Evolutionary conservation across 1,139 yeast genomes (phyloP).

Genomic region (Sugiyamaella paludigena): DNA sequence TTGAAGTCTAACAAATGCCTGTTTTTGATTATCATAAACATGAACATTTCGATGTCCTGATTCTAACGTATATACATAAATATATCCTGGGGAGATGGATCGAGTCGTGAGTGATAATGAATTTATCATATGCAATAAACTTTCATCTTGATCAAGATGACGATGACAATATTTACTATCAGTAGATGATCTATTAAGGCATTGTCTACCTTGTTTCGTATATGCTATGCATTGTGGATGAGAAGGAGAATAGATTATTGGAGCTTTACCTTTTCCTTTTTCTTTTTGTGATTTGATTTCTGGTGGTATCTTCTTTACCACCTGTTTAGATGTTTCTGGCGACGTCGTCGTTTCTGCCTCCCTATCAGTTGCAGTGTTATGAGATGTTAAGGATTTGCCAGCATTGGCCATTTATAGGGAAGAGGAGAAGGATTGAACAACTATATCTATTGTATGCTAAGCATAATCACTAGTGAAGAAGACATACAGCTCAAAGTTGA

Average conservation of each 20-base stretch:
- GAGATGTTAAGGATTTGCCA: no score
- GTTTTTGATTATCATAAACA: constrained; percentile 23
- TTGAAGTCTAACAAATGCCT: constrained; percentile 7
- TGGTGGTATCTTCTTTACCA: no score
- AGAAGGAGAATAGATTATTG: background rate
- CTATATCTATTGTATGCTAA: no score
- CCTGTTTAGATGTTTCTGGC: no score
- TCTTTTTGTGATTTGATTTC: background rate
- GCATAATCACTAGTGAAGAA: no score
- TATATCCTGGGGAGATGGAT: constrained; percentile 26
- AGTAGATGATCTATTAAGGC: constrained; percentile 14
- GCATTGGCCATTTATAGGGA: no score
- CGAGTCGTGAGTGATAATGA: constrained; percentile 16
- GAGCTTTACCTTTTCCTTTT: background rate
- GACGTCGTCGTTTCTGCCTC: background rate
- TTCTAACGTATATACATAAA: constrained; percentile 32
- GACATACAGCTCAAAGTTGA: no score
- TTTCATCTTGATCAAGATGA: constrained; percentile 20
- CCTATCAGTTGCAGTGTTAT: no score
- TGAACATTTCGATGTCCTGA: constrained; percentile 27
- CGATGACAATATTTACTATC: constrained; percentile 20
- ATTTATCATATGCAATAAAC: constrained; percentile 18
- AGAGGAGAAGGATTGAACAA: no score
- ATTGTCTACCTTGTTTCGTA: constrained; percentile 23
- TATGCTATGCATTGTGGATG: constrained; percentile 24